Evolutionary conservation across 164 flowering plant species (phyloP).

Genomic region (Tetracentron sinense): DNA sequence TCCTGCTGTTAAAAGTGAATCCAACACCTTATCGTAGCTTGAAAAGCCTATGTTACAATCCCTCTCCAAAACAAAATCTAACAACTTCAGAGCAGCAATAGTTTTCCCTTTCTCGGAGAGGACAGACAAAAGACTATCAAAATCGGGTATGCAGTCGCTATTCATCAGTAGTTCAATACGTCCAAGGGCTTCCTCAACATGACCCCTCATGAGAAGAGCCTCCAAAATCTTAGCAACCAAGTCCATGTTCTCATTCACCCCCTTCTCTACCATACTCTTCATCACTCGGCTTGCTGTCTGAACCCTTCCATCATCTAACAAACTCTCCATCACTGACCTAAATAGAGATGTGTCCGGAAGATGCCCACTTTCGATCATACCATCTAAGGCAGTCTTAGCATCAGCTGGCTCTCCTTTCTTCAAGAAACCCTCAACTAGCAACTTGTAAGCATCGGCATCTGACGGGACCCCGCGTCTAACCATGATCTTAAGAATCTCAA

Average conservation of each 20-base stretch:
- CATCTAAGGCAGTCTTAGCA: slow-evolving; percentile 70
- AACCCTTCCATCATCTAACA: slow-evolving; percentile 69
- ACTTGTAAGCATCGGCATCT: slow-evolving; percentile 45
- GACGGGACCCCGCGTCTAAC: slow-evolving; percentile 50
- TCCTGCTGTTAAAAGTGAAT: slow-evolving; percentile 67
- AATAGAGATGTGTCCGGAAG: slow-evolving; percentile 56
- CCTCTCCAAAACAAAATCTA: slow-evolving; percentile 75
- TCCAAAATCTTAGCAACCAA: slow-evolving; percentile 81
- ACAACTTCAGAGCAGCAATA: slow-evolving; percentile 72
- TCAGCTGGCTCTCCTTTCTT: slow-evolving; percentile 79
- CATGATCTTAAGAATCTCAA: slow-evolving; percentile 79
- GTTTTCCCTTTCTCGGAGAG: slow-evolving; percentile 79
- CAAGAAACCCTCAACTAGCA: slow-evolving; percentile 61
- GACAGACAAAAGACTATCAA: slow-evolving; percentile 54
- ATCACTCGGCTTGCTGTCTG: slow-evolving; percentile 93
- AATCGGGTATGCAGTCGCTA: slow-evolving; percentile 46
- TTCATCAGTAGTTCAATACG: slow-evolving; percentile 63
- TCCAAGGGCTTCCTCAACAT: slow-evolving; percentile 93
- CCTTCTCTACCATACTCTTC: slow-evolving; percentile 89
- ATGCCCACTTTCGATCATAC: slow-evolving; percentile 73
- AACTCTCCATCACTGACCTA: slow-evolving; percentile 62
- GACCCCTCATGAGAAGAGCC: slow-evolving; percentile 89
- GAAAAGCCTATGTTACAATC: slow-evolving; percentile 56
- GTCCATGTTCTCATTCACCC: slow-evolving; percentile 79
- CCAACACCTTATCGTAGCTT: slow-evolving; percentile 81